Percentiles rank a stretch among this genome's conserved stretches.
phyloP scores from a whole-genome alignment of 1,284 basidiomycete genomes.

The Paramarasmius palmivorus region DNA sequence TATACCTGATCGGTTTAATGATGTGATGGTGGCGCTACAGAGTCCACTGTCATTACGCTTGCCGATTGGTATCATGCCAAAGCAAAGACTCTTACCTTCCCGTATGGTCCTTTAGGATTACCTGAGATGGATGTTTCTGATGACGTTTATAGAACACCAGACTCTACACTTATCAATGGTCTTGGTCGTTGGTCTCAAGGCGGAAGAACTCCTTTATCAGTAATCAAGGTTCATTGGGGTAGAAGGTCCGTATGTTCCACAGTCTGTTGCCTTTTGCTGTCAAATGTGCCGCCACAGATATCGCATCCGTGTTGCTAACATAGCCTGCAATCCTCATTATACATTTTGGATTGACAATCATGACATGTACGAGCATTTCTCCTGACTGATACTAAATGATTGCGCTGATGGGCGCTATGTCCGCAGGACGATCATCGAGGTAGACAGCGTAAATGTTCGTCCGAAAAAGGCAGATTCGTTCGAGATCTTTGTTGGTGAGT shows the following conservation, averaged over 20 bases:
- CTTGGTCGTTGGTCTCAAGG: slow-evolving; percentile 25
- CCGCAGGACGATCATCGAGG: slow-evolving; percentile 18
- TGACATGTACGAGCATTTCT: slow-evolving; percentile 5
- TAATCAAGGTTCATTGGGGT: slow-evolving; percentile 29
- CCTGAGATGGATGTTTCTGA: neutral
- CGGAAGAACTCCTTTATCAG: slow-evolving; percentile 21
- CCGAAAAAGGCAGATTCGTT: slow-evolving; percentile 16
- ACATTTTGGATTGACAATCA: slow-evolving; percentile 37
- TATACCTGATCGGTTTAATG: too few species aligned
- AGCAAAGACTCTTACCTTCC: neutral
- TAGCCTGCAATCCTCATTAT: slow-evolving; percentile 36
- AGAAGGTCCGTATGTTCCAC: neutral
- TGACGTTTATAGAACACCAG: slow-evolving; percentile 22
- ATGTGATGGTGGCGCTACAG: too few species aligned
- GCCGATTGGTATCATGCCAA: slow-evolving; percentile 34
- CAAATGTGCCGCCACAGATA: too few species aligned
- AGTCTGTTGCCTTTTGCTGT: too few species aligned
- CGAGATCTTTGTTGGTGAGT: slow-evolving; percentile 17
- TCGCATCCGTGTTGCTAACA: slow-evolving; percentile 50
- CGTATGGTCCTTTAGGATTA: neutral
- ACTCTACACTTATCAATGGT: slow-evolving; percentile 47
- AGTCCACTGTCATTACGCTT: slow-evolving; percentile 28
- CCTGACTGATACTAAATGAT: slow-evolving; percentile 15
- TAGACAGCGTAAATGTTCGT: slow-evolving; percentile 13
- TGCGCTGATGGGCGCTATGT: neutral